Base-by-base conservation (phyloP, 805 yeast species). In the Kluyveromyces dobzhanskii region DNA sequence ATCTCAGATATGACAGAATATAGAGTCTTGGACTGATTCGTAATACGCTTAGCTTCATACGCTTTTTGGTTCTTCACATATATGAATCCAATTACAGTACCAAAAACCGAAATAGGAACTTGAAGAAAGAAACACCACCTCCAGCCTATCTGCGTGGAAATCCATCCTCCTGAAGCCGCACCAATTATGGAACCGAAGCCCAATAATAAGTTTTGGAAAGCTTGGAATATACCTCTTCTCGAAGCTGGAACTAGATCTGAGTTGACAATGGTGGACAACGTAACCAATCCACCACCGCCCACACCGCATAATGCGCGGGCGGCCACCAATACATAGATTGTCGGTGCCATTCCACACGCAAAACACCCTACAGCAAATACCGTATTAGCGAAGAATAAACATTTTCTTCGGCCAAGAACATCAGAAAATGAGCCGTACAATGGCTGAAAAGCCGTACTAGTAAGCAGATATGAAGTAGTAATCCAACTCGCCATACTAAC, bases 391-490 rank as follows among this genome's bases (percentile, higher is more conserved):
- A 59, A 44, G 5, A 74, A 42, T 8, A 75, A 53, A 7, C 72
- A 64, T 9, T 61, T 56, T 39, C 69, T 68, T 36, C 83, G 59
- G 5, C 83, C 82, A 44, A 71, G 64, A 17, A 83, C 72, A 47
- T 84, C 90, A 31, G 82, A 72, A 24, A 81, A 62, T 42, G 80
- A 73, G 4, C 90, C 92, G 40, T 76, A 79, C 18, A 83, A 54
- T 0, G 86, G 88, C 58, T 81, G 88, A 56, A 80, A 79, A 1
- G 84, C 83, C 3, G 85, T 73, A 44, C 75, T 76, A 1, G 88
- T 78, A 21, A 84, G 60, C 24, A 84, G 62, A 39, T 80, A 77
- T 1, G 84, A 73, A 0, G 87, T 76, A 3, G 87, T 86, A 3
- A 82, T 80, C 88, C 90, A 82, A 2, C 77, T 61, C 4, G 75